phyloP scores from a whole-genome alignment of 148 eudicot genomes.

The Nepenthes gracilis region DNA sequence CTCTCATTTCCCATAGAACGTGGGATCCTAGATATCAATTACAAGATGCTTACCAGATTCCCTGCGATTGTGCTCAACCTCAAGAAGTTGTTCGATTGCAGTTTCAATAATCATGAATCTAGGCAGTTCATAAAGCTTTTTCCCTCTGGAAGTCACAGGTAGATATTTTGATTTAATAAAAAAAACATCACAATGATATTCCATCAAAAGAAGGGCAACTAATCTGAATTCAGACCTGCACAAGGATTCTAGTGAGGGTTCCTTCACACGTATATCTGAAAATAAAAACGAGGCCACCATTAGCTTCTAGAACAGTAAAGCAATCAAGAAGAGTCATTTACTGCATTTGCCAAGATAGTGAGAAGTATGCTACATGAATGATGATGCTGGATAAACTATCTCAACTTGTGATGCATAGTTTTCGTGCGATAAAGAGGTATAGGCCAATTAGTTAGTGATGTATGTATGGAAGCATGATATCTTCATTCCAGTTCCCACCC shows the following conservation, averaged over 20 bases:
- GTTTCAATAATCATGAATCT: conserved; percentile 72
- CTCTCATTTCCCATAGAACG: too few species aligned
- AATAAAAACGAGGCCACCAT: conserved; percentile 1
- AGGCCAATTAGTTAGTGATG: too few species aligned
- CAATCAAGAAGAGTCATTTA: background rate
- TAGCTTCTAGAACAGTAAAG: background rate
- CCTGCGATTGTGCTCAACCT: conserved; percentile 57
- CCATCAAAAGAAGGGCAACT: background rate
- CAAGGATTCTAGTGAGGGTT: conserved; percentile 80
- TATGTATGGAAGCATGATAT: too few species aligned
- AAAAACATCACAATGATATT: background rate
- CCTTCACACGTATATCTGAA: conserved; percentile 94
- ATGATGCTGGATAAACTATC: too few species aligned
- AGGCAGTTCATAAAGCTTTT: conserved; percentile 82
- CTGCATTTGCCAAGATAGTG: background rate
- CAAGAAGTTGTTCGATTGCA: conserved; percentile 91
- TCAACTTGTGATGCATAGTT: too few species aligned
- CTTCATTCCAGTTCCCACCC: too few species aligned
- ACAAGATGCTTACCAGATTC: conserved; percentile 41
- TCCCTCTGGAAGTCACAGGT: conserved; percentile 44
- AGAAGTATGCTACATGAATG: too few species aligned
- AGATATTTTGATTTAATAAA: background rate
- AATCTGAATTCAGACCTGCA: conserved; percentile 46
- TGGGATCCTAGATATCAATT: too few species aligned
- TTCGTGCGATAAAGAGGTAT: too few species aligned